A percentile compares a stretch with the other conserved stretches of the same genome.
Evolutionary conservation across 2,329 filamentous ascomycete species (phyloP).

Genomic region (Orbilia ellipsospora): DNA sequence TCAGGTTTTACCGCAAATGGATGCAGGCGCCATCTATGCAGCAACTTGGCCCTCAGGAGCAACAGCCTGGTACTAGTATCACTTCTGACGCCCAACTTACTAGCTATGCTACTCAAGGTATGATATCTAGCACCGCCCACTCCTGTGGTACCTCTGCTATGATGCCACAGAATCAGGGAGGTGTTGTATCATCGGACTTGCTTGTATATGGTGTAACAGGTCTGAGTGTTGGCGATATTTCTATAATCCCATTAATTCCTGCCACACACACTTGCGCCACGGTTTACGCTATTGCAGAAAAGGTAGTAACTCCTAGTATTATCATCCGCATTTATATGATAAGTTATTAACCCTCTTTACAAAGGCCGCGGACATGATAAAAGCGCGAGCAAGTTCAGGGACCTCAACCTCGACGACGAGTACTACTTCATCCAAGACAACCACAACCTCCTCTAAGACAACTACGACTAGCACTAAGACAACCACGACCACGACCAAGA

Average conservation of each 20-base stretch:
- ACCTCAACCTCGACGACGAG: constrained; percentile 11
- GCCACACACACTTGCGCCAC: constrained; percentile 61
- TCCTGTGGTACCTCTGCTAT: constrained; percentile 67
- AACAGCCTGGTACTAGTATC: constrained; percentile 60
- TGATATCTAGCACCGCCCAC: constrained; percentile 66
- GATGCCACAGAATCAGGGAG: constrained; percentile 65
- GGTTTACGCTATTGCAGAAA: constrained; percentile 63
- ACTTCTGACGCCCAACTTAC: constrained; percentile 60
- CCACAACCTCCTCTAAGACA: constrained; percentile 25
- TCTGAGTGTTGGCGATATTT: constrained; percentile 65
- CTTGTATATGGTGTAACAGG: constrained; percentile 65
- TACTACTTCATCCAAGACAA: constrained; percentile 4
- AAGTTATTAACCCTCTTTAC: constrained; percentile 31
- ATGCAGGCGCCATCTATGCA: constrained; percentile 61
- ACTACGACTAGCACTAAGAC: constrained; percentile 19
- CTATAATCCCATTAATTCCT: constrained; percentile 65
- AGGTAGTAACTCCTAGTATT: constrained; percentile 60
- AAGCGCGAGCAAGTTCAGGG: constrained; percentile 56
- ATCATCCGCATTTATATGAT: too few species aligned
- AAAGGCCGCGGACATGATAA: constrained; percentile 66
- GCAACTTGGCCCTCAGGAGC: constrained; percentile 60
- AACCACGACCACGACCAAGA: constrained; percentile 17
- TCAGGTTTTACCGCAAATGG: constrained; percentile 62
- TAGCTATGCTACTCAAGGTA: constrained; percentile 57
- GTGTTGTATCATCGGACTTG: constrained; percentile 65